Base-by-base conservation (phyloP, 1,284 basidiomycete species). In the Sparassis latifolia region DNA sequence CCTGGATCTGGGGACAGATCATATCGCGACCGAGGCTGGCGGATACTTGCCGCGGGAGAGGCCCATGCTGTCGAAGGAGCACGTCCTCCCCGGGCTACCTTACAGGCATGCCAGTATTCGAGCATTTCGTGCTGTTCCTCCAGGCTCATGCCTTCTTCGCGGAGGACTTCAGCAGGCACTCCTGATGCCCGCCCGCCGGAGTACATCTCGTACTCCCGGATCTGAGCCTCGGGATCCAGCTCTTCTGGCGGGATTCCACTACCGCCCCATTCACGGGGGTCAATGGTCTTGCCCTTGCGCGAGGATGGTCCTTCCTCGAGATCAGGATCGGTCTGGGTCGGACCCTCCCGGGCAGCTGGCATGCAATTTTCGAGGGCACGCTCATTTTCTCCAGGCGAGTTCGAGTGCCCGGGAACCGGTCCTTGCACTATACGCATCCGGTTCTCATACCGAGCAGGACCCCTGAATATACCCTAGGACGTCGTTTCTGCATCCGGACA, bases 101-200 rank as follows among this genome's bases (percentile, higher is more conserved):
- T 37, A 12, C 35, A 12, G 35, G 7, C 12, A 30, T 42, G 33
- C 51, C 51, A 55, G 40, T 48, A 45, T 10, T 33, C 40, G 0
- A 55, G 37, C 43, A 45, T 50, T 10, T 45, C 33, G 4, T 33
- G 49, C 33, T 49, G 48, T 12, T 52, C 48, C 3, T 52, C 49
- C 2, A 32, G 28, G 30, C 20, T 28, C 12, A 53, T 10, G 35
- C 35, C 35, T 30, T 9, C 7, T 5, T 5, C 7, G 5, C 6
- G 7, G 5, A 7, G 35, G 6, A 37, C 35, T 12, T 37, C 35
- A 37, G 35, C 7, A 7, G 9, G 20, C 7, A 12, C 40, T 38
- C 35, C 7, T 38, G 35, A n/a, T 9, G 6, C 6, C 5, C 6
- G 40, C 10, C 20, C 5, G 40, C 27, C 27, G 20, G 40, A 10